phyloP scores from a whole-genome alignment of 2,329 filamentous ascomycete species.

The Aspergillus piperis region DNA sequence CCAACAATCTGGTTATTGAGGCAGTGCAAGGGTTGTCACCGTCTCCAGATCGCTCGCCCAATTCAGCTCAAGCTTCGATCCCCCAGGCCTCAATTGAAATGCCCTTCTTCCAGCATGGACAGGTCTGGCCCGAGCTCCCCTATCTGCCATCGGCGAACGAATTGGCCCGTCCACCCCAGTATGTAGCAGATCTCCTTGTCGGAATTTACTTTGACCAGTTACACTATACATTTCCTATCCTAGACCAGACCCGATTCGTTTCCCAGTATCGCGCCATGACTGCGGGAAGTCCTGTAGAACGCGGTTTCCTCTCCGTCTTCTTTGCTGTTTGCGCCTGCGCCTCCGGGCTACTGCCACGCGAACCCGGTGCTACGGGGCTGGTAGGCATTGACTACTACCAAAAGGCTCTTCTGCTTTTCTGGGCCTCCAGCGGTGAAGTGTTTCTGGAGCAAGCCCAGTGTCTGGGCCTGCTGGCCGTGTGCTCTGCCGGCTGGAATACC shows the following conservation, averaged over 20 bases:
- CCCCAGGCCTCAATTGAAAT: background rate
- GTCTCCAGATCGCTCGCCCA: no score
- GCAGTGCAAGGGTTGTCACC: no score
- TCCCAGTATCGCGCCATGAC: background rate
- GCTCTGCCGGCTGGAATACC: constrained; percentile 6
- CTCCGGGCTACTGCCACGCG: constrained; percentile 2
- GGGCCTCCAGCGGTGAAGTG: background rate
- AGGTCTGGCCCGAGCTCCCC: constrained; percentile 5
- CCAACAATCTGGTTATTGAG: no score
- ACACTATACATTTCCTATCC: constrained; percentile 7
- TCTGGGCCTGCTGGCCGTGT: background rate
- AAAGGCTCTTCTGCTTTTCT: constrained; percentile 3
- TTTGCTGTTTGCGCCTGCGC: constrained; percentile 9
- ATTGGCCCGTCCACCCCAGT: background rate
- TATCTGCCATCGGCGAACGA: constrained; percentile 5
- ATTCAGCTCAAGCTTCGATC: no score
- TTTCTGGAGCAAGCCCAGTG: constrained; percentile 7
- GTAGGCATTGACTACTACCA: constrained; percentile 8
- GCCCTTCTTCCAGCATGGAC: constrained; percentile 6
- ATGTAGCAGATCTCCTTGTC: constrained; percentile 3
- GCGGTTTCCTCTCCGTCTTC: background rate
- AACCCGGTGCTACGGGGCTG: background rate
- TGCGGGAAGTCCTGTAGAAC: background rate
- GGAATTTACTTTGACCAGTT: constrained; percentile 8
- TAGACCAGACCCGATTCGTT: constrained; percentile 6